Conservation (phyloP, 1,284 basidiomycete genomes). For the Heterobasidion parviporum region DNA sequence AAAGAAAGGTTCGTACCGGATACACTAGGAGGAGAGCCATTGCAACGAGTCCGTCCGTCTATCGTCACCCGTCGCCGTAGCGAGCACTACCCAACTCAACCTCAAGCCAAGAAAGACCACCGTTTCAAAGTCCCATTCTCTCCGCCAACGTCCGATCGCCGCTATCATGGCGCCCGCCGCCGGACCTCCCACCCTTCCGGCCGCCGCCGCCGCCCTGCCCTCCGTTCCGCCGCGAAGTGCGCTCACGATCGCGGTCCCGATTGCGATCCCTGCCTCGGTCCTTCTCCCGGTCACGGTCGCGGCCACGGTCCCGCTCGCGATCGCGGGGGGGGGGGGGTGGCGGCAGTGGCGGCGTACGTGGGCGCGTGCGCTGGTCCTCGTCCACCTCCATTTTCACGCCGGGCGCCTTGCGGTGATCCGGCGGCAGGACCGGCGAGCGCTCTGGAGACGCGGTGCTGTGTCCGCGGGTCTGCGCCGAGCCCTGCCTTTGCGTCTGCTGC, state of each 20-base stretch:
- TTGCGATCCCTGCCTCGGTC: constrained; percentile 21
- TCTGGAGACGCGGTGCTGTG: constrained; percentile 20
- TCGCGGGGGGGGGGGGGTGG: constrained; percentile 6
- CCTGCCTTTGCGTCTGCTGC: constrained; percentile 10
- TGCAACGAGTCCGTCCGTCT: constrained; percentile 13
- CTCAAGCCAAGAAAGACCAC: constrained; percentile 14
- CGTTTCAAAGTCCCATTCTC: constrained; percentile 55
- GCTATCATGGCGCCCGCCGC: constrained; percentile 20
- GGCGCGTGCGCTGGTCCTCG: constrained; percentile 35
- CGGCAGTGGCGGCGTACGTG: constrained; percentile 14
- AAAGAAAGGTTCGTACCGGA: constrained; percentile 29
- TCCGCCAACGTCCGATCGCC: constrained; percentile 75
- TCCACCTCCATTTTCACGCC: constrained; percentile 38
- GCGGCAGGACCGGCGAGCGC: constrained; percentile 31
- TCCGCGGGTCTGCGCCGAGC: constrained; percentile 15
- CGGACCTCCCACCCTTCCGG: neutral
- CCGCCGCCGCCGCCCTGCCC: constrained; percentile 14
- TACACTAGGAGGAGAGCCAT: constrained; percentile 28
- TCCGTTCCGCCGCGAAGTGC: constrained; percentile 18
- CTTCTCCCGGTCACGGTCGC: constrained; percentile 19
- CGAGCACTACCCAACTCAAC: neutral
- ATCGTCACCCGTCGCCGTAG: neutral
- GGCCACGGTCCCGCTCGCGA: constrained; percentile 21
- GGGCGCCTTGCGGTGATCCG: constrained; percentile 23
- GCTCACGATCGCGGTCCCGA: constrained; percentile 20